A percentile compares a stretch with the other conserved stretches of the same genome.
These are phyloP conservation scores for Mycosphaerella arachidis DNA, from an alignment of 2,329 filamentous ascomycete genomes.

Conservation along the genomic window DNA sequence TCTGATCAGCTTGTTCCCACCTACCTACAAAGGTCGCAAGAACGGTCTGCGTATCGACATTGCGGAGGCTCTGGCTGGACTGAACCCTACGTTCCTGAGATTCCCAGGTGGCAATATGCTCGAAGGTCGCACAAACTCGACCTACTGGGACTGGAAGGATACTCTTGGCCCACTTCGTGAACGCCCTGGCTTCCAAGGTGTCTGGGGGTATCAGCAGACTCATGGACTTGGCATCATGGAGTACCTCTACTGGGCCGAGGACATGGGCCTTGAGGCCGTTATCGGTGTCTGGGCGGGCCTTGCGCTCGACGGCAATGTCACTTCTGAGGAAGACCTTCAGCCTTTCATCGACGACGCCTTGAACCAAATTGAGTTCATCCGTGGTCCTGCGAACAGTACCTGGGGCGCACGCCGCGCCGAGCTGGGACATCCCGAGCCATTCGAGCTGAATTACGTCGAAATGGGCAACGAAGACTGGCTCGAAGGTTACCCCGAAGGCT, in stretches of 20 bases:
- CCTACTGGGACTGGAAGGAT: constrained; percentile 47
- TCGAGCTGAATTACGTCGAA: constrained; percentile 58
- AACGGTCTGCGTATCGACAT: constrained; percentile 51
- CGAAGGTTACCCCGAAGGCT: constrained; percentile 38
- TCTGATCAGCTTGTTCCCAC: constrained; percentile 51
- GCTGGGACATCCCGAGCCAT: constrained; percentile 59
- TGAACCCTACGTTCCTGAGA: constrained; percentile 49
- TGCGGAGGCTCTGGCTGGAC: constrained; percentile 36
- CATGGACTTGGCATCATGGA: constrained; percentile 60
- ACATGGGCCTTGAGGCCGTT: constrained; percentile 45
- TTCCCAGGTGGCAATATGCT: constrained; percentile 61
- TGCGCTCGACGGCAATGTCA: constrained; percentile 48
- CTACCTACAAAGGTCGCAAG: constrained; percentile 50
- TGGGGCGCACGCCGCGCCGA: constrained; percentile 57
- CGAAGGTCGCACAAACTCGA: constrained; percentile 37
- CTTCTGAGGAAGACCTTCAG: constrained; percentile 46
- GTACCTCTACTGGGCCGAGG: constrained; percentile 55
- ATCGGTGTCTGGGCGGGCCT: constrained; percentile 57
- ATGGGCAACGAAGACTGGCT: constrained; percentile 66
- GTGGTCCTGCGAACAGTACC: constrained; percentile 49
- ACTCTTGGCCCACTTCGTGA: constrained; percentile 51
- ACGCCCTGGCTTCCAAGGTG: constrained; percentile 51
- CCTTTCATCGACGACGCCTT: constrained; percentile 54
- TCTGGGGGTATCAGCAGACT: constrained; percentile 60
- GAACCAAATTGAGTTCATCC: constrained; percentile 60